Evolutionary conservation across 805 yeast species (phyloP), one percentile per base, ranked within the genome.

Genomic region (Lachancea cidri): DNA sequence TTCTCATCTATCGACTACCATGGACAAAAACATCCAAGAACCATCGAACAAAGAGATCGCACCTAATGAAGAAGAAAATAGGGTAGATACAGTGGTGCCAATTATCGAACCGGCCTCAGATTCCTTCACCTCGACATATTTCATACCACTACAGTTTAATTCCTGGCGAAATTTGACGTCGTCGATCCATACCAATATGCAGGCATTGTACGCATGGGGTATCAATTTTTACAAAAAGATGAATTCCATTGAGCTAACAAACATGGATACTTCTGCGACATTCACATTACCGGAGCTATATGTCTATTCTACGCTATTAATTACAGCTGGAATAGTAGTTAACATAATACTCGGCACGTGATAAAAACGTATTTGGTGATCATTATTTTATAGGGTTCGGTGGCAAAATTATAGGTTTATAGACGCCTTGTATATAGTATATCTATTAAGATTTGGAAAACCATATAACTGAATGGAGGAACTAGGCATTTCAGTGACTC

Each of bases 401-500:
- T 49, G 53, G 53, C 53, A 47, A 49, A 47, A 43, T 15, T 13
- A 25, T 24, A n/a, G 16, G 16, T 36, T 17, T 5, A 19, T 20
- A 19, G 27, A 19, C 35, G 32, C 31, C 41, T 20, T 29, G 24
- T 16, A 15, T 14, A 34, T 29, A 29, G 14, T 6, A 8, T 29
- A 8, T 15, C 14, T 8, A 29, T 29, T 29, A 7, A 14, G n/a
- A 8, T 13, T 32, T 29, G 6, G 20, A 34, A 17, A 19, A 17
- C 17, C 7, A 29, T 13, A 17, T 15, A 6, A 18, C 7, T 16
- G 13, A 27, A 79, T 79, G 85, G 85, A 79, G 62, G 84, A 79
- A 65, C 65, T 79, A 37, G 84, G 84, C 16, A 77, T 79, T 42
- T 18, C 35, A 16, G 24, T 18, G 7, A 55, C 64, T 9, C 47